phyloP scores from a whole-genome alignment of 805 yeast genomes.

The Pichia eremophila region DNA sequence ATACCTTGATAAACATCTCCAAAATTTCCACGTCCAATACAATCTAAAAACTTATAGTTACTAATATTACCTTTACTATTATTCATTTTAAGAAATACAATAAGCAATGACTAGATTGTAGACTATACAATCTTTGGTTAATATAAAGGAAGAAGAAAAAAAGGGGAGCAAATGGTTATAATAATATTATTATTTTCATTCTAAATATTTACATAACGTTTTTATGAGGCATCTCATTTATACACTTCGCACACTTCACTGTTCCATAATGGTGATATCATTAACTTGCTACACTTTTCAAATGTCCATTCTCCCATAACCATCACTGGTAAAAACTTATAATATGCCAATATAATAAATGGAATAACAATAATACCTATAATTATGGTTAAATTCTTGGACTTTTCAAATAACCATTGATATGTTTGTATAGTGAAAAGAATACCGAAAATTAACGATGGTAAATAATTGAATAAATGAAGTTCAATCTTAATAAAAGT shows the following conservation, averaged over 20 bases:
- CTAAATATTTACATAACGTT: too few relatives aligned
- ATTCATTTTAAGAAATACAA: too few relatives aligned
- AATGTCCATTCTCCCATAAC: conserved; percentile 39
- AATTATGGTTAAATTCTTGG: conserved; percentile 21
- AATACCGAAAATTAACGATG: conserved; percentile 41
- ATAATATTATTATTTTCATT: too few relatives aligned
- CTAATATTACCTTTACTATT: background rate
- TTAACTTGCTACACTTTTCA: conserved; percentile 27
- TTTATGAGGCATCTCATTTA: background rate
- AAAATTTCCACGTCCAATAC: conserved; percentile 78
- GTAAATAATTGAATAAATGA: conserved; percentile 39
- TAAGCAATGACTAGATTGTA: too few relatives aligned
- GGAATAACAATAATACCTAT: conserved; percentile 16
- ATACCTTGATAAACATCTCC: conserved; percentile 75
- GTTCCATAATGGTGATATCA: conserved; percentile 12
- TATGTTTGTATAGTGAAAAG: conserved; percentile 34
- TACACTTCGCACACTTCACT: conserved; percentile 6
- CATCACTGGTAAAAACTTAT: conserved; percentile 31
- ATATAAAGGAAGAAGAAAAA: too few relatives aligned
- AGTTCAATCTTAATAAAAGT: conserved; percentile 30
- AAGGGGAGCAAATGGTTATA: too few relatives aligned
- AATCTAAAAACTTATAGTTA: conserved; percentile 31
- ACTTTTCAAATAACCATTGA: conserved; percentile 31
- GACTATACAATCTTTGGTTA: too few relatives aligned
- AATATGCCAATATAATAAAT: conserved; percentile 22